A percentile compares a stretch with the other conserved stretches of the same genome.
phyloP scores from a whole-genome alignment of 352 stramenopile genomes.

The Salisapilia sapeloensis region DNA sequence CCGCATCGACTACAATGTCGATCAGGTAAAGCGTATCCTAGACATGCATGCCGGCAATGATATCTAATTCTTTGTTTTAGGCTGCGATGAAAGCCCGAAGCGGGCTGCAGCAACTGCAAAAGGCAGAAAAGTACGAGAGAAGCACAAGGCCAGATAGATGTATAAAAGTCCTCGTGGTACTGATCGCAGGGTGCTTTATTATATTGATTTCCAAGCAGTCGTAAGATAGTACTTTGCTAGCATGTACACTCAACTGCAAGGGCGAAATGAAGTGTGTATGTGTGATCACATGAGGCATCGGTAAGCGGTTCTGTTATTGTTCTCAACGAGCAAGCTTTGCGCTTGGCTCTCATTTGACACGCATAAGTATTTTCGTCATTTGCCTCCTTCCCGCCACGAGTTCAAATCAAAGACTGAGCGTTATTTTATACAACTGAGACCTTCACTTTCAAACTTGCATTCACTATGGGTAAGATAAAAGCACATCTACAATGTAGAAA shows the following conservation, averaged over 20 bases:
- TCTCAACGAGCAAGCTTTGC: constrained; percentile 13
- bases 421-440: neutral
- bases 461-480: no score
- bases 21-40: constrained; percentile 18
- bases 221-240: constrained; percentile 6
- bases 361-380: constrained; percentile 4
- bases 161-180: constrained; percentile 39
- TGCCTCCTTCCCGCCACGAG: neutral
- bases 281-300: constrained; percentile 5
- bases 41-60: neutral
- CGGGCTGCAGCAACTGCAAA: constrained; percentile 33
- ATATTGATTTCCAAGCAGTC: constrained; percentile 54
- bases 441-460: neutral
- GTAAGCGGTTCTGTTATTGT: constrained; percentile 12
- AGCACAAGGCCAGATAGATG: constrained; percentile 53
- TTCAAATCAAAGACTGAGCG: neutral
- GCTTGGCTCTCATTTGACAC: constrained; percentile 5
- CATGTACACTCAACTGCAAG: neutral
- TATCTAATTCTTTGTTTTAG: constrained; percentile 7
- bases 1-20: constrained; percentile 80
- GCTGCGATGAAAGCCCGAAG: constrained; percentile 37
- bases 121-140: constrained; percentile 40
- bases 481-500: no score
- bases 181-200: constrained; percentile 51
- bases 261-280: constrained; percentile 11